A percentile compares a stretch with the other conserved stretches of the same genome.
These are phyloP conservation scores for Stagonosporopsis vannaccii DNA, from an alignment of 2,329 filamentous ascomycete species.

Conservation along the genomic window DNA sequence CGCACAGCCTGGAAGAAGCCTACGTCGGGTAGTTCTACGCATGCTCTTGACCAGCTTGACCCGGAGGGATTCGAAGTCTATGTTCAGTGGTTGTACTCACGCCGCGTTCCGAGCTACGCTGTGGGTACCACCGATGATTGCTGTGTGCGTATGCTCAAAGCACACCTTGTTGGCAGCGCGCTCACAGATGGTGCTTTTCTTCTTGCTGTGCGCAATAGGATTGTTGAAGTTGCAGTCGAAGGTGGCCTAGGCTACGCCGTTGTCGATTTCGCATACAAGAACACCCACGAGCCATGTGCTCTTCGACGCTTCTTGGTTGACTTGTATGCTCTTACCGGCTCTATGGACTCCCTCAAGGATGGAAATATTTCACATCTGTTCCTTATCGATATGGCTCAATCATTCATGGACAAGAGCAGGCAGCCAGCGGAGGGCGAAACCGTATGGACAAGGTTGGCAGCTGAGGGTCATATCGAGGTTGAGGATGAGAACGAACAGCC, in stretches of 20 bases:
- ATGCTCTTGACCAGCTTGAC: neutral
- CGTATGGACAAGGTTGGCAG: neutral
- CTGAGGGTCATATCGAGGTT: conserved; percentile 1
- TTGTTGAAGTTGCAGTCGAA: neutral
- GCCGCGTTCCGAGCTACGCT: neutral
- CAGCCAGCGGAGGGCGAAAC: neutral
- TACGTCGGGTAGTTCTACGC: neutral
- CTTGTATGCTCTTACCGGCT: conserved; percentile 3
- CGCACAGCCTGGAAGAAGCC: neutral
- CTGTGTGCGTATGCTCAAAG: conserved; percentile 3
- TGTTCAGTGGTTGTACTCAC: conserved; percentile 8
- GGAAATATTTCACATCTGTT: conserved; percentile 1
- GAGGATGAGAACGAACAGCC: neutral
- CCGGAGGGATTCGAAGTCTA: conserved; percentile 8
- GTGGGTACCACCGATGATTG: neutral
- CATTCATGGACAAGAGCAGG: conserved; percentile 4
- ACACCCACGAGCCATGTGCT: neutral
- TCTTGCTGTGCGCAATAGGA: neutral
- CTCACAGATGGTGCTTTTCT: neutral
- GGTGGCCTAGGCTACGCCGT: neutral
- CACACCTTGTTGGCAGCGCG: conserved; percentile 1
- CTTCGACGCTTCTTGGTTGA: neutral
- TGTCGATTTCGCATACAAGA: conserved; percentile 5
- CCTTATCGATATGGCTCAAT: conserved; percentile 2
- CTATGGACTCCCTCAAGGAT: neutral